A percentile compares a stretch with the other conserved stretches of the same genome.
These are phyloP conservation scores for Diaporthe capsici DNA, from an alignment of 2,329 filamentous ascomycete species.

Conservation along the genomic window DNA sequence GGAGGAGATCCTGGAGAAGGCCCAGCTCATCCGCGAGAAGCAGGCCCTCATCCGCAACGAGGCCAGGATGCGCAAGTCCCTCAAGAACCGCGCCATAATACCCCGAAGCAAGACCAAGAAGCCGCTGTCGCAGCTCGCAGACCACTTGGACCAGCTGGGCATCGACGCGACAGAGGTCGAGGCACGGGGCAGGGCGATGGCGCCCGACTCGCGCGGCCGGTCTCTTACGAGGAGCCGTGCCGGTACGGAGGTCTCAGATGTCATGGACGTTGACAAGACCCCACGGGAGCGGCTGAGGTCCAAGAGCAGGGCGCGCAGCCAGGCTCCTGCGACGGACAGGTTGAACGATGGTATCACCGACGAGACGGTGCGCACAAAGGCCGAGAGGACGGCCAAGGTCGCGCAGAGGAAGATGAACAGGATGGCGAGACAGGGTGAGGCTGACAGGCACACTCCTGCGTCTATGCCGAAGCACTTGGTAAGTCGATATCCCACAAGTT, in stretches of 20 bases:
- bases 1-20: constrained; percentile 90
- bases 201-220: constrained; percentile 76
- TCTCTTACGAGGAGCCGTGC: constrained; percentile 74
- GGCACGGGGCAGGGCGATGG: constrained; percentile 78
- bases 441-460: constrained; percentile 88
- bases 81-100: constrained; percentile 97
- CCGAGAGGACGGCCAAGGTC: constrained; percentile 88
- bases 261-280: constrained; percentile 80
- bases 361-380: constrained; percentile 78
- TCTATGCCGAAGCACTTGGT: constrained; percentile 92
- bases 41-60: constrained; percentile 93
- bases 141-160: constrained; percentile 86
- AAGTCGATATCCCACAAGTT: constrained; percentile 55
- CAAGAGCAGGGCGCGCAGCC: constrained; percentile 78
- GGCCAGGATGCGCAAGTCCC: constrained; percentile 92
- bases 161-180: constrained; percentile 84
- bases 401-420: constrained; percentile 99
- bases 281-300: constrained; percentile 75
- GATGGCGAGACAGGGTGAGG: constrained; percentile 97
- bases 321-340: constrained; percentile 72
- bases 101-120: constrained; percentile 86
- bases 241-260: constrained; percentile 75
- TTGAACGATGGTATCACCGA: constrained; percentile 83
- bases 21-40: constrained; percentile 96
- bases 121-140: constrained; percentile 88